A percentile compares a stretch with the other conserved stretches of the same genome.
Evolutionary conservation across 2,329 filamentous ascomycete genomes (phyloP).

Genomic region (Fusarium compactum): DNA sequence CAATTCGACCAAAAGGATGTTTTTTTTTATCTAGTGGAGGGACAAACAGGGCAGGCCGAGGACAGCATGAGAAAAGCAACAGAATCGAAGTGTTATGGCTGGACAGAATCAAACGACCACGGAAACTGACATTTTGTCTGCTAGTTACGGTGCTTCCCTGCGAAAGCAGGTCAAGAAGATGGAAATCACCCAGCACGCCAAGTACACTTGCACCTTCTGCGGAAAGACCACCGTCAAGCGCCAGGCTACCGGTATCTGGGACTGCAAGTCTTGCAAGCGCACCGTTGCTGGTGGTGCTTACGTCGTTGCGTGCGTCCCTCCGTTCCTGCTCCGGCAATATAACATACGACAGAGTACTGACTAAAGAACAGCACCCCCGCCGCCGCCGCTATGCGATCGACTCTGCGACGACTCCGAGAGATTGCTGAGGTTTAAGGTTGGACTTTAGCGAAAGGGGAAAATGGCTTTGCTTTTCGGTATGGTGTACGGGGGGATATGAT

Average conservation of each 20-base stretch:
- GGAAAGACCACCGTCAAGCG: conserved; percentile 96
- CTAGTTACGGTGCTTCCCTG: conserved; percentile 97
- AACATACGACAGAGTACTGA: conserved; percentile 45
- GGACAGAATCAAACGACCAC: conserved; percentile 8
- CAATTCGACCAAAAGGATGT: conserved; percentile 1
- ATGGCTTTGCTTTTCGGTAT: conserved; percentile 61
- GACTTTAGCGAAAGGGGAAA: conserved; percentile 50
- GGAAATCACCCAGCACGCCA: conserved; percentile 98
- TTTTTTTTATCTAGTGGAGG: not conserved
- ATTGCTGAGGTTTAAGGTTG: conserved; percentile 88
- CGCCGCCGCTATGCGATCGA: conserved; percentile 93
- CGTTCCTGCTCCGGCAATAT: conserved; percentile 1
- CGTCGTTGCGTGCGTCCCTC: conserved; percentile 89
- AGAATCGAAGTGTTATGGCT: conserved; percentile 7
- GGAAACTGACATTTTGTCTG: conserved; percentile 44
- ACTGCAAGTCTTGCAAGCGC: conserved; percentile 96
- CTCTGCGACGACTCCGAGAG: conserved; percentile 95
- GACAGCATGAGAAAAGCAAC: conserved; percentile 13
- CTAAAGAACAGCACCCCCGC: conserved; percentile 79
- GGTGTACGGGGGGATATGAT: conserved; percentile 60
- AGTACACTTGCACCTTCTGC: conserved; percentile 98
- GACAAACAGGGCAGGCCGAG: conserved; percentile 15
- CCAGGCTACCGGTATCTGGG: conserved; percentile 93
- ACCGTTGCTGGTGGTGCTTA: conserved; percentile 81
- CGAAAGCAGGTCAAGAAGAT: conserved; percentile 98